Evolutionary conservation across 495 filamentous ascomycete species (phyloP), one percentile per base, ranked within the genome.

Genomic region (Penicillium riverlandense): DNA sequence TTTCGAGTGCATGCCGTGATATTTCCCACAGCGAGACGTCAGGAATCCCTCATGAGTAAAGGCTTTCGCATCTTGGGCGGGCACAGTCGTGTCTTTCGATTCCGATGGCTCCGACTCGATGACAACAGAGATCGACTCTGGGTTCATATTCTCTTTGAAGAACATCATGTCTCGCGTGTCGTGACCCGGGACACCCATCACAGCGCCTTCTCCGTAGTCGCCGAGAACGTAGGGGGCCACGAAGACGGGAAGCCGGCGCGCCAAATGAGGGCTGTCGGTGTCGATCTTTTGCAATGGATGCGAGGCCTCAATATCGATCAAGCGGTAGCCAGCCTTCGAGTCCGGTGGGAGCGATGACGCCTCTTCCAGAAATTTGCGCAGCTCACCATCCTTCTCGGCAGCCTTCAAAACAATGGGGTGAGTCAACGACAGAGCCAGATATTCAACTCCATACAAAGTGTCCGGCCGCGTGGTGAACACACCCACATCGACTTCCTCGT

Each of bases 131-230:
- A 53, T 77, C 52, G 41, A 85, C 52, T 38, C 70, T 52, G 54
- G 75, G 52, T 51, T 76, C 58, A 53, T 62, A 48, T 92, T 88
- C 35, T 81, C 69, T 44, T 74, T 81, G 83, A 86, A 95, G 54
- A 95, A 95, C 6, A 74, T 71, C 61, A 84, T 69, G 50, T 95
- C 89, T 31, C 86, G 75, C 0, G 68, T 56, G 57, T 95, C 89
- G 47, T 95, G 88, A 2, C 82, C 89, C 0, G 89, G 89, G 15
- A 95, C 89, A 33, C 88, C 89, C 89, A 95, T 95, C 6, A 95
- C 85, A 6, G 88, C 88, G 1, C 88, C 87, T 41, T 85, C 82
- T n/a, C 87, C 89, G 50, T 92, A 94, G 44, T 89, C 85, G 28
- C 83, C 82, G 6, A 91, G 68, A n/a, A 95, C 89, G 48, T 95